These are phyloP conservation scores for Plasmodium ovale DNA, from an alignment of 169 alveolate genomes.

Conservation along the genomic window DNA sequence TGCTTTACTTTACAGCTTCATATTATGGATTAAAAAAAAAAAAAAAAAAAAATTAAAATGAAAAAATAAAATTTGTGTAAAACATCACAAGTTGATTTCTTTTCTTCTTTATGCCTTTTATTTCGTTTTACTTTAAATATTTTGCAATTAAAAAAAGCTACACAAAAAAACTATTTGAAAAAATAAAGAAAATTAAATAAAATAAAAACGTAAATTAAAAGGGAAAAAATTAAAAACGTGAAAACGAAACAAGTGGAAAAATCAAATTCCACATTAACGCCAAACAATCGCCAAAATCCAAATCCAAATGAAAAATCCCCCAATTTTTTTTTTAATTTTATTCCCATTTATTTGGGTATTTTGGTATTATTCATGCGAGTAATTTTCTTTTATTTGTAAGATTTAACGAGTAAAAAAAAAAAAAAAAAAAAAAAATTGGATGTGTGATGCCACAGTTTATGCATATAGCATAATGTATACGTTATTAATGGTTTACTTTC, in stretches of 20 bases:
- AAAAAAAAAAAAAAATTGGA: not conserved
- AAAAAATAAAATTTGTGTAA: constrained; percentile 25
- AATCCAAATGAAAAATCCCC: too few species aligned
- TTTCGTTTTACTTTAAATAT: constrained; percentile 18
- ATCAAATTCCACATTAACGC: constrained; percentile 1
- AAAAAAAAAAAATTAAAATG: not conserved
- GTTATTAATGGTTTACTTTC: too few species aligned
- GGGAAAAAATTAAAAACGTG: constrained; percentile 16
- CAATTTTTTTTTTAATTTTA: too few species aligned
- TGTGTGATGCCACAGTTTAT: not conserved
- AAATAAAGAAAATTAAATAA: constrained; percentile 6
- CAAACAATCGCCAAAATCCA: too few species aligned
- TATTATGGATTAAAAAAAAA: constrained; percentile 2
- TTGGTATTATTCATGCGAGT: not conserved
- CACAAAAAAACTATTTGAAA: not conserved
- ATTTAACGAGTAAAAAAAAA: too few species aligned
- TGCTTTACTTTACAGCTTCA: constrained; percentile 1
- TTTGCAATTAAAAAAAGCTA: not conserved
- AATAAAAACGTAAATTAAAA: not conserved
- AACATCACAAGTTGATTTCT: constrained; percentile 7
- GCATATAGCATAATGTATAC: not conserved
- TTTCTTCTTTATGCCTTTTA: not conserved
- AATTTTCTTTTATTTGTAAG: constrained; percentile 1
- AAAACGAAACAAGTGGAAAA: constrained; percentile 11
- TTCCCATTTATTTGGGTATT: not conserved